Percentiles rank a stretch among this genome's conserved stretches.
Evolutionary conservation across 1,284 basidiomycete species (phyloP).

Genomic region (Apiotrichum porosum): DNA sequence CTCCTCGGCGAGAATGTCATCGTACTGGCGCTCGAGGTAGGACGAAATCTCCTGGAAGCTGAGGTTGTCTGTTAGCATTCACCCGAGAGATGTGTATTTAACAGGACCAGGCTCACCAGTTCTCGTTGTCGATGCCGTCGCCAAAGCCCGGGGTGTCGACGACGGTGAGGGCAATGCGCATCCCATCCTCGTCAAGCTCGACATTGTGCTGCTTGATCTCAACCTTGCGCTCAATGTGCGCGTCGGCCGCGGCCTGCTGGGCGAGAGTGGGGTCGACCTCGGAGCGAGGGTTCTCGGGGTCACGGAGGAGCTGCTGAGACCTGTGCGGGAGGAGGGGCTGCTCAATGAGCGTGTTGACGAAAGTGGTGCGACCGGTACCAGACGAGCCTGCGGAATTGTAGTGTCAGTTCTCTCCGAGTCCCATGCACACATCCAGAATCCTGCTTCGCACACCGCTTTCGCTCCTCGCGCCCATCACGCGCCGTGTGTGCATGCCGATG

Average conservation of each 20-base stretch:
- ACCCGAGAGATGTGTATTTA: no score
- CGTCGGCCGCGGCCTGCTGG: conserved; percentile 57
- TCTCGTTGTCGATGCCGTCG: conserved; percentile 98
- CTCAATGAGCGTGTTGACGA: conserved; percentile 97
- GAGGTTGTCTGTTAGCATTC: no score
- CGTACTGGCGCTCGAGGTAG: conserved; percentile 97
- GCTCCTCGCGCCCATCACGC: no score
- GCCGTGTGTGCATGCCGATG: no score
- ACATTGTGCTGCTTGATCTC: conserved; percentile 94
- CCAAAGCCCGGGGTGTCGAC: conserved; percentile 99
- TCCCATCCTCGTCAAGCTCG: conserved; percentile 97
- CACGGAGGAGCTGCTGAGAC: conserved; percentile 40
- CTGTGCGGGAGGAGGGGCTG: conserved; percentile 69
- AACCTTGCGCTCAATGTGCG: conserved; percentile 90
- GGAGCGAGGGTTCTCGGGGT: conserved; percentile 62
- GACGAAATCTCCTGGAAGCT: conserved; percentile 96
- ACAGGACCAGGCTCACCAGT: conserved; percentile 73
- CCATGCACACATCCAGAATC: no score
- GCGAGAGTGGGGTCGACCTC: conserved; percentile 62
- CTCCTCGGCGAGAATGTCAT: conserved; percentile 97
- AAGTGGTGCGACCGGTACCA: conserved; percentile 93
- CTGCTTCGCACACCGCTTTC: no score
- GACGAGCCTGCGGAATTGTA: conserved; percentile 63
- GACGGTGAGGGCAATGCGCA: conserved; percentile 94
- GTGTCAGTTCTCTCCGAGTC: no score